These are phyloP conservation scores for Pythium utonaiense DNA, from an alignment of 352 stramenopile species.

Conservation along the genomic window DNA sequence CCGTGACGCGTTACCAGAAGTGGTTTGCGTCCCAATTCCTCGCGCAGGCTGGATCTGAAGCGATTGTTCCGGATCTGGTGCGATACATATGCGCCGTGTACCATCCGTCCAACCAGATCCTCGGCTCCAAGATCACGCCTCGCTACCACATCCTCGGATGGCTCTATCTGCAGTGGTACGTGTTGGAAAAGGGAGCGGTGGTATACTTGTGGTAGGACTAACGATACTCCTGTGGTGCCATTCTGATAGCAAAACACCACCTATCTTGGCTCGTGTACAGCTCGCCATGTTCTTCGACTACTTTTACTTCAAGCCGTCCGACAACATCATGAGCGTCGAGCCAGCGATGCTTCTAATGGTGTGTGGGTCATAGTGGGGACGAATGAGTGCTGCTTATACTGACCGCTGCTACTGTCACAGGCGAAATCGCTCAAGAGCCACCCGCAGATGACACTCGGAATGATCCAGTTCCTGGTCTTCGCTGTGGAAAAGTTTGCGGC, in stretches of 20 bases:
- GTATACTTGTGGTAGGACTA: neutral
- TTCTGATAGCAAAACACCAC: constrained; percentile 60
- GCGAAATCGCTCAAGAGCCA: constrained; percentile 86
- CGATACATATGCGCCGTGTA: constrained; percentile 84
- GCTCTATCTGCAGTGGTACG: constrained; percentile 82
- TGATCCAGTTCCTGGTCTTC: constrained; percentile 86
- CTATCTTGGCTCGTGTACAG: constrained; percentile 65
- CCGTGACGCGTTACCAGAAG: constrained; percentile 81
- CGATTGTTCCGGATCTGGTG: constrained; percentile 76
- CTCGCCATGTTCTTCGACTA: constrained; percentile 88
- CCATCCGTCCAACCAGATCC: constrained; percentile 77
- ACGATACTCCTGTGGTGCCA: constrained; percentile 6
- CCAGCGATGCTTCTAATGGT: constrained; percentile 84
- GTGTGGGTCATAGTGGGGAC: constrained; percentile 1
- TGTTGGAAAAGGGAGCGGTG: neutral
- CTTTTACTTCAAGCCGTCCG: constrained; percentile 75
- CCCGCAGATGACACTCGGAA: constrained; percentile 73
- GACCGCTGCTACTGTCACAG: constrained; percentile 23
- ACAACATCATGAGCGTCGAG: constrained; percentile 85
- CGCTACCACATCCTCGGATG: constrained; percentile 85
- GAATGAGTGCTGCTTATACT: neutral
- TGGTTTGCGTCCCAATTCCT: constrained; percentile 85
- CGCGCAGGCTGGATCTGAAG: constrained; percentile 55
- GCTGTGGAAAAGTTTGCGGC: constrained; percentile 83
- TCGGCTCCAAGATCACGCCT: constrained; percentile 79